Percentiles rank a stretch among this genome's conserved stretches.
phyloP scores from a whole-genome alignment of 192 early-diverging fungal genomes.

The Fimicolochytrium jonesii region DNA sequence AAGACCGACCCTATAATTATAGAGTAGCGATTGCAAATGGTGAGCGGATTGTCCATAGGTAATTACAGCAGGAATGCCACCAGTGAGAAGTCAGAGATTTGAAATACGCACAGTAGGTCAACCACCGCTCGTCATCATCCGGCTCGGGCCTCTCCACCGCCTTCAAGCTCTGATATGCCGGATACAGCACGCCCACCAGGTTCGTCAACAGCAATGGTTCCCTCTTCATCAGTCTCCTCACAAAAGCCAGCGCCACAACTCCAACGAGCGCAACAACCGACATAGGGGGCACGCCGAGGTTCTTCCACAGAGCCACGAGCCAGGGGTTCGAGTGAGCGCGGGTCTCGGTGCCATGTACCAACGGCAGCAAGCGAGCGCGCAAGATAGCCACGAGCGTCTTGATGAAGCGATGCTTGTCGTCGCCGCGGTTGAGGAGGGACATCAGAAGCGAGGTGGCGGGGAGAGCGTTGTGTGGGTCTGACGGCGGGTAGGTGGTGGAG shows the following conservation, averaged over 20 bases:
- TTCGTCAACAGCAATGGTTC: slow-evolving; percentile 39
- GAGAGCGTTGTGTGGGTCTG: too few relatives aligned
- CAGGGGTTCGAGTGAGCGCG: slow-evolving; percentile 28
- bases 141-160: slow-evolving; percentile 44
- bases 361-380: slow-evolving; percentile 4
- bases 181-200: slow-evolving; percentile 40
- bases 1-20: slow-evolving; percentile 44
- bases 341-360: slow-evolving; percentile 8
- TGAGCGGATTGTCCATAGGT: too few relatives aligned
- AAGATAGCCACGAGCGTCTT: slow-evolving; percentile 5
- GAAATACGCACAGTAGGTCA: slow-evolving; percentile 57
- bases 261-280: slow-evolving; percentile 16
- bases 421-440: background rate
- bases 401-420: background rate
- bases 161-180: slow-evolving; percentile 33
- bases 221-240: slow-evolving; percentile 28
- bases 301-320: slow-evolving; percentile 27
- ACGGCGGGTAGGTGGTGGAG: too few relatives aligned
- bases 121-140: slow-evolving; percentile 48
- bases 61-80: too few relatives aligned
- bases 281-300: slow-evolving; percentile 34
- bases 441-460: background rate
- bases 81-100: too few relatives aligned
- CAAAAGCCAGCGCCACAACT: slow-evolving; percentile 11
- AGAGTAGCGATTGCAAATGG: too few relatives aligned